Evolutionary conservation across 139 green algal genomes (phyloP).

Genomic region (Chlamydomonas sp.): DNA sequence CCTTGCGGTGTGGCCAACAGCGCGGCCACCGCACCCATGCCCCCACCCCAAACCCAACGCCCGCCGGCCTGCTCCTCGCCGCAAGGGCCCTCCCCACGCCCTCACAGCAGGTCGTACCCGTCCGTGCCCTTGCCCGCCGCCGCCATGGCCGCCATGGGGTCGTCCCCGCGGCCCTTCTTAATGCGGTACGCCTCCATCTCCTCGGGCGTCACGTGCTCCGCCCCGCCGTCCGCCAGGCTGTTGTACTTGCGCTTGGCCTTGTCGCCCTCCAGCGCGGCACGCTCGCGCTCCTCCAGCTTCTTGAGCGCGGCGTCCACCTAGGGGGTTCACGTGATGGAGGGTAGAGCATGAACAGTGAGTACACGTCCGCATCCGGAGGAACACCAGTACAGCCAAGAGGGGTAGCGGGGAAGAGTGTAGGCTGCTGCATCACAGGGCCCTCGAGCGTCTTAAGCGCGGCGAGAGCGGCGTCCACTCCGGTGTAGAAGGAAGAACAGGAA

Average conservation of each 20-base stretch:
- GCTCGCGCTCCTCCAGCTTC: slow-evolving; percentile 77
- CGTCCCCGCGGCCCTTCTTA: slow-evolving; percentile 47
- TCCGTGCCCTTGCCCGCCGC: slow-evolving; percentile 7
- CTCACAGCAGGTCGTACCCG: slow-evolving; percentile 39
- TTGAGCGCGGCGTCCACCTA: slow-evolving; percentile 41
- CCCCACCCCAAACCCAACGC: neutral
- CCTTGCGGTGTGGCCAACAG: neutral
- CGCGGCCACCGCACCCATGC: neutral
- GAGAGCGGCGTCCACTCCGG: too few species aligned
- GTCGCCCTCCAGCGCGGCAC: slow-evolving; percentile 61
- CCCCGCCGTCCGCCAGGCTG: slow-evolving; percentile 55
- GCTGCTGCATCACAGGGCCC: too few species aligned
- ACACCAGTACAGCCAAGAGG: too few species aligned
- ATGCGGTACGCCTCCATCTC: slow-evolving; percentile 98
- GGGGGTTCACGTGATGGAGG: neutral
- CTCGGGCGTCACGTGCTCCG: slow-evolving; percentile 82
- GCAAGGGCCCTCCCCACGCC: neutral
- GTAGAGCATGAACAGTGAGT: neutral
- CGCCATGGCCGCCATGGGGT: slow-evolving; percentile 29
- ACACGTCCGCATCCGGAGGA: too few species aligned
- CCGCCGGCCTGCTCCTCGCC: neutral
- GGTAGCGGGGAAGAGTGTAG: too few species aligned
- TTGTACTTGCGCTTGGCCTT: slow-evolving; percentile 92
- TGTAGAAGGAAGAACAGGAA: too few species aligned
- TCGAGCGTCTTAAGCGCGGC: too few species aligned